Base-by-base conservation (phyloP, 2,329 filamentous ascomycete species). In the Xylariaceae sp. region DNA sequence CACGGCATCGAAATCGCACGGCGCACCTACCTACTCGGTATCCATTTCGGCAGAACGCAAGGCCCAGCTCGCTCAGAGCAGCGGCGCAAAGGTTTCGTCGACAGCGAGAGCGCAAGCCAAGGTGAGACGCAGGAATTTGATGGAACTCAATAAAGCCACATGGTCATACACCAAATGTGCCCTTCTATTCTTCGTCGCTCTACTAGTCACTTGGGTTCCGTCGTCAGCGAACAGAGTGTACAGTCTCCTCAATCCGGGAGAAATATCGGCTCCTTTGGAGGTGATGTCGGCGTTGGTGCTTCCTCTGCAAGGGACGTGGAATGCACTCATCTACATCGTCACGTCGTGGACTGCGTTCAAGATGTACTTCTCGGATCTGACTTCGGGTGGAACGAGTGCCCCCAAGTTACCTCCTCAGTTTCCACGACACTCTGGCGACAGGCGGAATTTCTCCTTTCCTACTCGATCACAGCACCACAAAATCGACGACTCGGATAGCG, bases 241-340 rank as follows among this genome's bases (percentile, higher is more conserved):
- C 69, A 83, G 83, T 3, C 75, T 91, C 14, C 75, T 84, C 9
- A 75, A 87, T 62, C 73, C 77, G 0, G 70, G 78, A 22, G 53
- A 76, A 4, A 70, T 78, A 0, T 78, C 75, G 7, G 77, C 84
- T 28, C 73, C 77, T 0, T 79, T 94, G 19, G 84, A 89, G 61
- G 83, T 87, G 58, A 80, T 85, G 58, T 86, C 87, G 18, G 84
- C 87, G 0, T 78, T 90, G 39, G 89, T 94, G 1, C 77, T 95
- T 9, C 89, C 90, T 0, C 77, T 91, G 0, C 90, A 95, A 66
- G 90, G 90, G 0, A 88, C 92, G 63, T 94, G 89, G 89, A 95
- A 95, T 66, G 82, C 85, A 16, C 69, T 88, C 52, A 90, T 95
- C 59, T 95, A 94, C 69, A 71, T 83, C 14, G 77, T 81, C 11